These are phyloP conservation scores for Stephania yunnanensis DNA, from an alignment of 164 flowering plant species.

Conservation along the genomic window DNA sequence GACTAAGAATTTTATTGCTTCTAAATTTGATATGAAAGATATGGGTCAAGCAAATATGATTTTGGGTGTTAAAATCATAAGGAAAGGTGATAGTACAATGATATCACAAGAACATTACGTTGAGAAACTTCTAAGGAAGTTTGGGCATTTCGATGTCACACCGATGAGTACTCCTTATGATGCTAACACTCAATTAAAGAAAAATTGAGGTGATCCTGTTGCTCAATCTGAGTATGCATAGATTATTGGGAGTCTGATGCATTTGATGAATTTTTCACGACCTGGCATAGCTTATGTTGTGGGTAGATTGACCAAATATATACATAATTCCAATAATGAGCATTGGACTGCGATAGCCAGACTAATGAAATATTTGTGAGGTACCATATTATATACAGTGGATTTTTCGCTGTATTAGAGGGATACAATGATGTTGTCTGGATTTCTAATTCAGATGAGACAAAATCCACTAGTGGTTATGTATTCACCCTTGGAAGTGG, in stretches of 20 bases:
- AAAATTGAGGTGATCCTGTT: no score
- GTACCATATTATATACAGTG: neutral
- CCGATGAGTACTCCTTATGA: no score
- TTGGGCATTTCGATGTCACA: neutral
- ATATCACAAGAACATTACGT: neutral
- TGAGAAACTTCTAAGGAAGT: neutral
- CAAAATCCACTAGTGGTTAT: neutral
- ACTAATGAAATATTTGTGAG: no score
- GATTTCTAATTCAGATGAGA: neutral
- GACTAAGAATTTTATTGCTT: no score
- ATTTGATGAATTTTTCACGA: neutral
- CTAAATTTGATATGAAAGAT: no score
- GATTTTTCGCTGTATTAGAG: neutral
- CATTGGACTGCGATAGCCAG: neutral
- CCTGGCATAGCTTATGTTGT: neutral
- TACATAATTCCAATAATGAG: no score
- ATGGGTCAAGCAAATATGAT: no score
- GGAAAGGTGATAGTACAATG: neutral
- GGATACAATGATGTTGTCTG: constrained; percentile 1
- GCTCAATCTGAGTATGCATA: no score
- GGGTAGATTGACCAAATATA: neutral
- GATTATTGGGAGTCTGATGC: no score
- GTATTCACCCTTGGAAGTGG: neutral
- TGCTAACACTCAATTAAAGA: no score
- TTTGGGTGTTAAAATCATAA: neutral